These are phyloP conservation scores for Stachybotrys chartarum DNA, from an alignment of 2,329 filamentous ascomycete genomes.

Conservation along the genomic window DNA sequence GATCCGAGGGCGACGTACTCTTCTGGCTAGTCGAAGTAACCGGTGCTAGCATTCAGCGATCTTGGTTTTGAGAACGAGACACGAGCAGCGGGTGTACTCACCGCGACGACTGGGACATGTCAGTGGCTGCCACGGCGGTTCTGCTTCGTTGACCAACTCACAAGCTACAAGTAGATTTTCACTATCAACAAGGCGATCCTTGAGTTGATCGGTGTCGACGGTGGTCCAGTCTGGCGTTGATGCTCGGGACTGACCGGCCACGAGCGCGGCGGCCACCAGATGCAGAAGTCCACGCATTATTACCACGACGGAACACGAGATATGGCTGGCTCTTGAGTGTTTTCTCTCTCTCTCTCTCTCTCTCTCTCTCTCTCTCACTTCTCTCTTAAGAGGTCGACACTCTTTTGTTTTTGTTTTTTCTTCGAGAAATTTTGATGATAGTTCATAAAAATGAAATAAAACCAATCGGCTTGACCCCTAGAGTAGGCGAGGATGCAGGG, in stretches of 20 bases:
- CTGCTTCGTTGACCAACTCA: constrained; percentile 11
- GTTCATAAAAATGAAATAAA: neutral
- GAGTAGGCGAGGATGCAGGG: neutral
- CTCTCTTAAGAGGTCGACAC: too few relatives aligned
- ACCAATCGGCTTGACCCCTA: neutral
- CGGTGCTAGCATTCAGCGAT: neutral
- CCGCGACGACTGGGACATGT: constrained; percentile 6
- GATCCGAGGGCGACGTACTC: constrained; percentile 3
- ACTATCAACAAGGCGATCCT: constrained; percentile 5
- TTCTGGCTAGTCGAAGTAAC: constrained; percentile 3
- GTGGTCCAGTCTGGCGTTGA: constrained; percentile 3
- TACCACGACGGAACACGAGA: neutral
- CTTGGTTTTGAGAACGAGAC: neutral
- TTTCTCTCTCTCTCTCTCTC: too few relatives aligned
- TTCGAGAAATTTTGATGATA: too few relatives aligned
- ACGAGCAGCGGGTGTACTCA: constrained; percentile 1
- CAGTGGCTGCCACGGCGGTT: neutral
- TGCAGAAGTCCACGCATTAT: neutral
- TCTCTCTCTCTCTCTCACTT: too few relatives aligned
- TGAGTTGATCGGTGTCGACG: constrained; percentile 4
- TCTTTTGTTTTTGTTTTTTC: too few relatives aligned
- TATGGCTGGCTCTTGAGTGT: too few relatives aligned
- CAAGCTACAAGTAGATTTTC: constrained; percentile 22
- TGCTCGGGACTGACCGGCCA: neutral
- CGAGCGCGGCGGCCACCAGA: constrained; percentile 1